A percentile compares a stretch with the other conserved stretches of the same genome.
Evolutionary conservation across 768 basidiomycete species (phyloP).

Genomic region (Butyriboletus loyo): DNA sequence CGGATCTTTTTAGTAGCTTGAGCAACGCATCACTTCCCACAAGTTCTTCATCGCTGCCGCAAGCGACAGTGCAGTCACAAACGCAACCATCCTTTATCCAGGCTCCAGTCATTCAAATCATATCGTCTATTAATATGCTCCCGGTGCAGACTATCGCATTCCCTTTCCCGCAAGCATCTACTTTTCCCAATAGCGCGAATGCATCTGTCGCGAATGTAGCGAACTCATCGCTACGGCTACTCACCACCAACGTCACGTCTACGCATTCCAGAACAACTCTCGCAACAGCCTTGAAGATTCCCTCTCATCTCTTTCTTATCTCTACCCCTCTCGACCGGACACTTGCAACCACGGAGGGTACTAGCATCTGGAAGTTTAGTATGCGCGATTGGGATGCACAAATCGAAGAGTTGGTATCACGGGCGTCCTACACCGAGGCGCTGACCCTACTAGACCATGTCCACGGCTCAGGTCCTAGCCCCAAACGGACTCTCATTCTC

Average conservation of each 20-base stretch:
- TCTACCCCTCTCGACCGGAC: slow-evolving; percentile 75
- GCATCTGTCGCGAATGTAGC: slow-evolving; percentile 22
- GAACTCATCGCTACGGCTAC: slow-evolving; percentile 56
- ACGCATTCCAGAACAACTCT: slow-evolving; percentile 42
- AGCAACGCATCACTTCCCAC: slow-evolving; percentile 13
- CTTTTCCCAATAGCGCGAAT: slow-evolving; percentile 8
- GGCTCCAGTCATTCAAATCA: slow-evolving; percentile 64
- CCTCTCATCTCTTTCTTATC: slow-evolving; percentile 54
- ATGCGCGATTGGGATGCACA: slow-evolving; percentile 79
- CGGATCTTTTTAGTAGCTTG: slow-evolving; percentile 18
- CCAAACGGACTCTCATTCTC: slow-evolving; percentile 54
- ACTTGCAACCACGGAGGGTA: slow-evolving; percentile 64
- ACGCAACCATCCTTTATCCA: slow-evolving; percentile 40
- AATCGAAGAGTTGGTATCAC: slow-evolving; percentile 76
- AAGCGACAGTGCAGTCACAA: slow-evolving; percentile 24
- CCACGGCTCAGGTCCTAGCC: slow-evolving; percentile 7
- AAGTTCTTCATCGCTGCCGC: slow-evolving; percentile 9
- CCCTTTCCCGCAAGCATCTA: slow-evolving; percentile 47
- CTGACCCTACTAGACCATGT: slow-evolving; percentile 66
- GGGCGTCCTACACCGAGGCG: slow-evolving; percentile 71
- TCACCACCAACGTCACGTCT: slow-evolving; percentile 40
- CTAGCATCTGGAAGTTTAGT: slow-evolving; percentile 69
- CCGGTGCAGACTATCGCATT: slow-evolving; percentile 61
- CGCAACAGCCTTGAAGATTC: neutral
- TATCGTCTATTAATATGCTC: slow-evolving; percentile 64